Base-by-base conservation (phyloP, 2,329 filamentous ascomycete species). In the Penicillium verrucosum region DNA sequence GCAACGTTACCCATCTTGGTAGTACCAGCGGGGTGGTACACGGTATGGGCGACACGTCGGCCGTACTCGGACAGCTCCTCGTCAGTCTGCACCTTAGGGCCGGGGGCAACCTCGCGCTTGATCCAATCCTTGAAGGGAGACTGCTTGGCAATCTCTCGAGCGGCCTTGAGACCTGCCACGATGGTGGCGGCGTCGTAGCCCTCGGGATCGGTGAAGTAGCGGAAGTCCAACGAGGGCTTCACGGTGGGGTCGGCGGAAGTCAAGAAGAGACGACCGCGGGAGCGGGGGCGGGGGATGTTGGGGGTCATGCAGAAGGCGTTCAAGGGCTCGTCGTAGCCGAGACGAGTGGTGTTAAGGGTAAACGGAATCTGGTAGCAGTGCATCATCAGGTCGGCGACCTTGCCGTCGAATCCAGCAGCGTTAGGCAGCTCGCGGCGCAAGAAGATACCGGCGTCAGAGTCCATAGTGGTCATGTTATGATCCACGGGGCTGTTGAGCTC, bases 311-410 rank as follows among this genome's bases (percentile, higher is more conserved):
- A 94, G 80, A 95, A 95, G 51, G 90, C 90, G 68, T 92, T 88
- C 59, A 87, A 78, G 47, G 84, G 84, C 40, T 79, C 79, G 67
- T 86, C 84, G 73, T 87, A 96, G 64, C 91, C 91, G 11, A 96
- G 82, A 40, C 89, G 86, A 54, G 82, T 78, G 1, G 91, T 96
- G 82, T 96, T 96, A 65, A 92, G 85, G 60, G 87, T 89, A 77
- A 96, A 96, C 52, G 91, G 91, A 65, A 96, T 95, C 77, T 96
- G 92, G 80, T 96, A 96, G 83, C 91, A 96, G 79, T 96, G 91
- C 89, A 94, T 94, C 92, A 96, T 96, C 68, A 95, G 78, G 70
- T 96, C 92, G 61, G 89, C 89, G 54, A 89, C 87, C 60, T 89
- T 83, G 51, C 88, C 88, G 65, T 95, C 90, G 60, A 78, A 77